These are phyloP conservation scores for Neolentinus lepideus DNA, from an alignment of 1,284 basidiomycete genomes.

Conservation along the genomic window DNA sequence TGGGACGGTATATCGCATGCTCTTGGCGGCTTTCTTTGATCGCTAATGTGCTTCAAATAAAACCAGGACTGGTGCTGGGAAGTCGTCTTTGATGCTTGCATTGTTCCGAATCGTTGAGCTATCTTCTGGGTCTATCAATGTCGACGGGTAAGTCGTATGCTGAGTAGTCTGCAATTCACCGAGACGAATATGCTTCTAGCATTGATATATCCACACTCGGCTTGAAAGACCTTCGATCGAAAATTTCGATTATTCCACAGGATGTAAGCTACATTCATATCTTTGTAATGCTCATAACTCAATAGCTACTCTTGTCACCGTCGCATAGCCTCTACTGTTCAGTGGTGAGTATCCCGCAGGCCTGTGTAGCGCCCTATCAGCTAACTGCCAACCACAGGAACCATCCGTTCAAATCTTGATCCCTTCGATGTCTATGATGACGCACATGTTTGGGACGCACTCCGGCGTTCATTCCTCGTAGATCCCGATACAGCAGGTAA, in stretches of 20 bases:
- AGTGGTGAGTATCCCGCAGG: constrained; percentile 25
- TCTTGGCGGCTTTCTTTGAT: constrained; percentile 17
- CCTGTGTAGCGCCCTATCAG: too few species aligned
- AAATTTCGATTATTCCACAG: constrained; percentile 35
- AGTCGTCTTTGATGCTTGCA: constrained; percentile 28
- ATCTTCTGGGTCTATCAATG: neutral
- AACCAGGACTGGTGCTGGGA: neutral
- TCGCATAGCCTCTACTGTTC: constrained; percentile 37
- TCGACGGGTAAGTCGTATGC: constrained; percentile 26
- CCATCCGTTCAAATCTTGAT: constrained; percentile 62
- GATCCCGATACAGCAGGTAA: constrained; percentile 1
- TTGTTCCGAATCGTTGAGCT: constrained; percentile 20
- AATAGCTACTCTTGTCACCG: constrained; percentile 10
- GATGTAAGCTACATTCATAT: constrained; percentile 11
- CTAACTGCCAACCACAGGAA: constrained; percentile 26
- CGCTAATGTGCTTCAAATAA: constrained; percentile 7
- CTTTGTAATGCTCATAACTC: constrained; percentile 5
- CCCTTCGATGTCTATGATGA: constrained; percentile 23
- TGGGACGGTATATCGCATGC: constrained; percentile 33
- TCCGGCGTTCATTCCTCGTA: neutral
- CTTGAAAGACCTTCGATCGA: constrained; percentile 27
- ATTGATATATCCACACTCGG: constrained; percentile 19
- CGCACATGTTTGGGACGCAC: neutral
- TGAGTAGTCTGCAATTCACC: constrained; percentile 27
- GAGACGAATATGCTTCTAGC: constrained; percentile 35